These are phyloP conservation scores for Tricholoma flavovirens DNA, from an alignment of 768 basidiomycete genomes.

Conservation along the genomic window DNA sequence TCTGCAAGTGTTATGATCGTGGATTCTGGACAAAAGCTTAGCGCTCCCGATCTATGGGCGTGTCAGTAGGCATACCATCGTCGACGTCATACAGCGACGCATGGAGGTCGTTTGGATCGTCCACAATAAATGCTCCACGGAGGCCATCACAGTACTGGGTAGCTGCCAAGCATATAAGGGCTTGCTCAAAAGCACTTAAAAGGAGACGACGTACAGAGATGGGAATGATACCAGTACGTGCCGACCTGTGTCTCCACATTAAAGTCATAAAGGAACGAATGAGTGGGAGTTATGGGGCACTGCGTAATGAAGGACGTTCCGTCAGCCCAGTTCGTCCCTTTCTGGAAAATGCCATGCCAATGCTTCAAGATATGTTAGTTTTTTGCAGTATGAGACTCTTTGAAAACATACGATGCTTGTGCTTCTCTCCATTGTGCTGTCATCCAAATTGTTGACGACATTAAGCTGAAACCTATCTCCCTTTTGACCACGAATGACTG, in stretches of 20 bases:
- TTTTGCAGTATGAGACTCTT: too few species aligned
- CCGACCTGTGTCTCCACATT: constrained; percentile 15
- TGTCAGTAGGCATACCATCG: not conserved
- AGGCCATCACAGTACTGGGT: constrained; percentile 46
- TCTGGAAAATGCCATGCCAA: constrained; percentile 44
- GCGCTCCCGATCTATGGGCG: not conserved
- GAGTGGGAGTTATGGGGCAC: constrained; percentile 32
- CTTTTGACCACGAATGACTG: constrained; percentile 23
- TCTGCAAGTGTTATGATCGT: constrained; percentile 39
- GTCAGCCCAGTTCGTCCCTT: constrained; percentile 26
- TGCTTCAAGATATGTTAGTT: constrained; percentile 15
- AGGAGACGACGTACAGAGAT: constrained; percentile 14
- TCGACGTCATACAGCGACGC: constrained; percentile 21
- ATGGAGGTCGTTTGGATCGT: constrained; percentile 31
- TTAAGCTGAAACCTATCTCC: constrained; percentile 19
- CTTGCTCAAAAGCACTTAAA: not conserved
- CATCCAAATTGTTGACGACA: constrained; percentile 15
- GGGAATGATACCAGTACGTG: constrained; percentile 25
- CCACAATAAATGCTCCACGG: constrained; percentile 32
- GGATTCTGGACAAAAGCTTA: constrained; percentile 12
- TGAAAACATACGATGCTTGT: constrained; percentile 13
- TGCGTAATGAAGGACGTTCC: constrained; percentile 34
- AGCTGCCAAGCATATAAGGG: constrained; percentile 20
- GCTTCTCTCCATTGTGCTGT: constrained; percentile 13
- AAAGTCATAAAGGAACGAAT: constrained; percentile 36